phyloP scores from a whole-genome alignment of 2,329 filamentous ascomycete genomes.

The Celoporthe dispersa region DNA sequence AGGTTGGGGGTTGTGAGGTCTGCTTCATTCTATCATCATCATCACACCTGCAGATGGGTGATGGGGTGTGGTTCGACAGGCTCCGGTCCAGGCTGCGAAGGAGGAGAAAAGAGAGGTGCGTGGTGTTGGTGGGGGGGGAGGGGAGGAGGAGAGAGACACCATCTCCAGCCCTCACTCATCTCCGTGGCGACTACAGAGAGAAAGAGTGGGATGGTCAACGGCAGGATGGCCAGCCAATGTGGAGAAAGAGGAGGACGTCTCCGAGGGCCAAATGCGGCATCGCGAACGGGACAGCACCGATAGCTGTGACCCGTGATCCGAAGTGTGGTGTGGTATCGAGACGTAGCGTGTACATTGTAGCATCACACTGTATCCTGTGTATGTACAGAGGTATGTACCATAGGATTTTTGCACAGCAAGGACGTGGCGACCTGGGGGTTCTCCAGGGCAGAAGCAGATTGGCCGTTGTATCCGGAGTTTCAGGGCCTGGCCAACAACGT shows the following conservation, averaged over 20 bases:
- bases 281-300: too few relatives aligned
- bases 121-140: too few relatives aligned
- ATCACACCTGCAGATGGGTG: background rate
- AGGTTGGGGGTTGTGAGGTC: background rate
- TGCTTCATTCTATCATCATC: background rate
- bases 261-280: too few relatives aligned
- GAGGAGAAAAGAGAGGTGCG: background rate
- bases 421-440: background rate
- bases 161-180: background rate
- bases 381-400: too few relatives aligned
- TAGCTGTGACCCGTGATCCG: too few relatives aligned
- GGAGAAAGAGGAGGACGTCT: background rate
- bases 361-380: too few relatives aligned
- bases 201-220: background rate
- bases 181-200: background rate
- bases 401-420: background rate
- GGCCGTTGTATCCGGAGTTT: background rate
- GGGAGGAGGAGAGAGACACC: too few relatives aligned
- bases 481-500: background rate
- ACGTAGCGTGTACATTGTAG: too few relatives aligned
- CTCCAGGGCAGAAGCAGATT: conserved; percentile 2
- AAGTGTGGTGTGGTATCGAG: too few relatives aligned
- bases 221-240: background rate
- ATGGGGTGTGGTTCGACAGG: background rate
- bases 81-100: background rate